Evolutionary conservation across 495 filamentous ascomycete species (phyloP), one percentile per base, ranked within the genome.

Genomic region (Margaritispora aquatica): DNA sequence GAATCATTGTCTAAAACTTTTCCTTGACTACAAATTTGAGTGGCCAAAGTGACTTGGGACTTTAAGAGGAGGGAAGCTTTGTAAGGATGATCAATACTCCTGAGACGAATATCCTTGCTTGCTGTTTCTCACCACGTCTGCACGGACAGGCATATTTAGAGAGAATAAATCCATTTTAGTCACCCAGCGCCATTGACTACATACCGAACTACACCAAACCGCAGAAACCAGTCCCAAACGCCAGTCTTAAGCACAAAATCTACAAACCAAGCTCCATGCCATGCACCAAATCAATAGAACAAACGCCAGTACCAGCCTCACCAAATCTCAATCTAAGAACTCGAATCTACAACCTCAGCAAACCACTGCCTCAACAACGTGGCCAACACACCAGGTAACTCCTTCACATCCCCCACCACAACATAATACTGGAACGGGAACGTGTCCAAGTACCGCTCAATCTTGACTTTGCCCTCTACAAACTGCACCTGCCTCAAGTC

Each of bases 371-470:
- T 89, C 74, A 99, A 78, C 60, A 96, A 82, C 60, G 84, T 87
- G 21, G 91, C 90, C 74, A 97, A 71, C 54, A 96, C 89, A 21
- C 86, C 85, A 22, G 95, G 95, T 61, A 99, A 76, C 72, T 97
- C 92, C 64, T 84, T 84, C 46, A 97, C 86, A 76, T 97, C 86
- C 57, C 90, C 84, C 56, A 97, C 93, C 66, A 99, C 88, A 46
- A 97, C 72, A 68, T 96, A 99, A 74, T 96, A 97, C 67, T 84
- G 82, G 71, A 99, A 99, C 11, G 95, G 94, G 72, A 99, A 99
- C 20, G 83, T 84, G 69, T 99, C 95, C 49, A 99, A 78, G 71
- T 99, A 99, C 58, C 86, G 83, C 73, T 89, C 85, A 70, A 91
- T 90, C 61, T 83, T 86, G 59, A 95, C 72, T 69, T 83, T 80